These are phyloP conservation scores for Carex littledalei DNA, from an alignment of 176 grass and related monocot species.

Conservation along the genomic window DNA sequence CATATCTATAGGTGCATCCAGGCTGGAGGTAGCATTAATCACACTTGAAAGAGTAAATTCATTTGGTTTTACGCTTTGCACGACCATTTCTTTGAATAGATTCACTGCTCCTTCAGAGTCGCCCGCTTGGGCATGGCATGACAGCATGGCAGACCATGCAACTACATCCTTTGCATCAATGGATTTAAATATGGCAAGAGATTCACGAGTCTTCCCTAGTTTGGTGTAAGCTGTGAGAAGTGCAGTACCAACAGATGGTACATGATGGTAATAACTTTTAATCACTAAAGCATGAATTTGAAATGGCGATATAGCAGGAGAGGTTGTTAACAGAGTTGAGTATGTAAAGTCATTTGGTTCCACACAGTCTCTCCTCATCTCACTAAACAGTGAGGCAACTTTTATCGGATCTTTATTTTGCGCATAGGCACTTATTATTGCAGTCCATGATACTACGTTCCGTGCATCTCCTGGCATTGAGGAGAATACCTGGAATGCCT, in stretches of 20 bases:
- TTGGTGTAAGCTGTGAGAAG: constrained; percentile 63
- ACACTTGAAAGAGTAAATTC: constrained; percentile 72
- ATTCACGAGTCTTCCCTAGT: constrained; percentile 32
- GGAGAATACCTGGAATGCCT: constrained; percentile 46
- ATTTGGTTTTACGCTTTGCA: constrained; percentile 44
- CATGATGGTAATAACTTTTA: constrained; percentile 52
- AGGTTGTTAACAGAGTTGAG: constrained; percentile 49
- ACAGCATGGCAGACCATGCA: constrained; percentile 68
- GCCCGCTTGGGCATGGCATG: constrained; percentile 60
- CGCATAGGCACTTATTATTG: constrained; percentile 56
- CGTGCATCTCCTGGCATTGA: constrained; percentile 24
- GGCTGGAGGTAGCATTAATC: constrained; percentile 51
- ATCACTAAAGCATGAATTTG: constrained; percentile 65
- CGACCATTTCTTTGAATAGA: constrained; percentile 51
- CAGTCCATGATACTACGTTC: constrained; percentile 68
- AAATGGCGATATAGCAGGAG: constrained; percentile 26
- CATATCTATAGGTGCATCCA: constrained; percentile 37
- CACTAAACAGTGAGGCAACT: constrained; percentile 42
- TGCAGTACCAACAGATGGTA: constrained; percentile 51
- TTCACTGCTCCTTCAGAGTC: constrained; percentile 51
- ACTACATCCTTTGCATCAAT: constrained; percentile 67
- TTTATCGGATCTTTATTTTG: constrained; percentile 35
- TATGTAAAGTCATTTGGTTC: constrained; percentile 74
- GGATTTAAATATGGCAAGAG: constrained; percentile 41
- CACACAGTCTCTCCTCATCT: constrained; percentile 53